Percentiles rank a stretch among this genome's conserved stretches.
Evolutionary conservation across 805 yeast genomes (phyloP).

Genomic region (Metschnikowia reukaufii): DNA sequence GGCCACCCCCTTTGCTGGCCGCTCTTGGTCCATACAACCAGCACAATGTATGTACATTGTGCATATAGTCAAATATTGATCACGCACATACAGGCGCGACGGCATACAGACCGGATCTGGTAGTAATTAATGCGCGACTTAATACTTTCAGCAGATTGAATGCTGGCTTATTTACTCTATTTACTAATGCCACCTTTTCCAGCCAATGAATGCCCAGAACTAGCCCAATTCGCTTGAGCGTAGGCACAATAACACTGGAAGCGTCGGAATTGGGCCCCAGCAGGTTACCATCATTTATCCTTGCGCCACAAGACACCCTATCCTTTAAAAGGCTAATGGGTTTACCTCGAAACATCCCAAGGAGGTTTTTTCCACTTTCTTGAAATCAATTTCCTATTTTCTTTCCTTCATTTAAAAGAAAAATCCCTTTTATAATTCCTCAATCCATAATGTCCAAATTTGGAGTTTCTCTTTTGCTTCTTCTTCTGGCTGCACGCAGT

Average conservation of each 20-base stretch:
- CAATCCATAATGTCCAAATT: conserved; percentile 2
- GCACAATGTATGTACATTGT: not conserved
- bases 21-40: not conserved
- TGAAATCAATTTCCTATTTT: not conserved
- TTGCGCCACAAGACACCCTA: not conserved
- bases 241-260: not conserved
- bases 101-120: not conserved
- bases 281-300: not conserved
- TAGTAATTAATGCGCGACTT: not conserved
- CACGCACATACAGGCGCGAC: no score
- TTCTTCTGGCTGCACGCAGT: conserved; percentile 9
- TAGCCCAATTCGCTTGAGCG: not conserved
- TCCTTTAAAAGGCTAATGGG: not conserved
- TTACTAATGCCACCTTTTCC: not conserved
- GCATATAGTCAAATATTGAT: no score
- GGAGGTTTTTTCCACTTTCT: no score
- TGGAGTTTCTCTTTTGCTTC: conserved; percentile 5
- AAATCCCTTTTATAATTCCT: not conserved
- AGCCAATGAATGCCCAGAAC: not conserved
- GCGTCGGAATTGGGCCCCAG: not conserved
- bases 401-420: not conserved
- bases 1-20: not conserved
- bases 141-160: not conserved
- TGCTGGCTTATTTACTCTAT: not conserved
- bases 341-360: no score